Base-by-base conservation (phyloP, 768 basidiomycete genomes). In the Tricholoma furcatifolium region DNA sequence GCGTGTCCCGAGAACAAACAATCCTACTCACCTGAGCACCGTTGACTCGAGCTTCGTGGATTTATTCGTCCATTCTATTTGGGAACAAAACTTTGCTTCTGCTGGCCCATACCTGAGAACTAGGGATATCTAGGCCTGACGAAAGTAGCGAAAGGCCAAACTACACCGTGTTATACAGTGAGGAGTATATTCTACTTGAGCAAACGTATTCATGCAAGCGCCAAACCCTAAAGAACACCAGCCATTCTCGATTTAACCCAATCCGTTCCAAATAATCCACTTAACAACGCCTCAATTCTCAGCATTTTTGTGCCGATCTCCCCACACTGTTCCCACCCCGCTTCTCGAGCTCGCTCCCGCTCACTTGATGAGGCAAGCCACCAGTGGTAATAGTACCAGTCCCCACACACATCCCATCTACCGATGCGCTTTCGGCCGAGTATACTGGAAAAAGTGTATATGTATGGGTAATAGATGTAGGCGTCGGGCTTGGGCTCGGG, bases 351-450 rank as follows among this genome's bases (percentile, higher is more conserved):
- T 59, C 61, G 64, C 20, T 24, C 45, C 14, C 46, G 57, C 18
- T 65, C 67, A 7, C 27, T 36, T 0, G 58, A 54, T 7, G 60
- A 55, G 1, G 77, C 74, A 3, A 81, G 60, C 65, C 70, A 82
- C 61, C 74, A 83, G 48, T 79, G 74, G 55, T 80, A 81, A 52
- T 81, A 81, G 42, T 67, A 78, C 76, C 77, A 77, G 9, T 69
- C 65, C 60, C 76, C 74, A 47, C 80, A 81, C 14, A 61, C 15
- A 1, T 40, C 32, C 4, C 10, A 23, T 44, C 2, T 59, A 27
- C 27, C 27, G 4, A 27, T 27, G 7, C 27, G 27, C 27, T 27
- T 27, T 27, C 4, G 27, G 7, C 27, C 27, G 34, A 36, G 53
- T 41, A 36, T 18, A 11, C 49, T 60, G 58, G 21, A 49, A 57